Base-by-base conservation (phyloP, 805 yeast genomes). In the Starmera pachycereana region DNA sequence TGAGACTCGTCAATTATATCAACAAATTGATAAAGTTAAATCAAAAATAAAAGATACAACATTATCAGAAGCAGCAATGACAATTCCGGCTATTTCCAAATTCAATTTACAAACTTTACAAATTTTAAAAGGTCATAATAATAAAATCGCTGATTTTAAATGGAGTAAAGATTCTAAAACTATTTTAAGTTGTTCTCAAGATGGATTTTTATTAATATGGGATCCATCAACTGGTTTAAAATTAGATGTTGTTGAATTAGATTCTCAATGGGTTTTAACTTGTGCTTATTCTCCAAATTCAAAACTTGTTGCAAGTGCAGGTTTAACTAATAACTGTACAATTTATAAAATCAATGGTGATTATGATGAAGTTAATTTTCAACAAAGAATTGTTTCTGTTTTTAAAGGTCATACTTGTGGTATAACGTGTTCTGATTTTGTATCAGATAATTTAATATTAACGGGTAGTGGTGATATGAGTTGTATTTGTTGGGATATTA, bases 391-490 rank as follows among this genome's bases (percentile, higher is more conserved):
- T 8, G 65, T 70, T 29, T 65, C 78, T 6, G 67, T 77, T 3
- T 72, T 84, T 54, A 80, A 82, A 54, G 92, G 92, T 1, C 96
- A 89, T 59, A 69, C 76, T 8, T 90, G 92, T 36, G 89, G 87
- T 54, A 74, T 89, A 6, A 77, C 90, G 0, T 86, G 78, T 47
- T 68, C 84, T 45, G 78, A 75, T 36, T 89, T 87, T 53, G 41
- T 81, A n/a, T 65, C 66, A 40, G 72, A 80, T 44, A 59, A 68
- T 6, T 66, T 65, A 27, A 56, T 86, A 0, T 52, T 87, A 13
- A 83, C 95, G 0, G 71, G 81, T 1, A 78, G 89, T 33, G 96
- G 95, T 4, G 97, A 88, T 57, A 74, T 79, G 78, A 76, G 90
- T 1, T 73, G 86, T 51, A 70, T 72, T 1, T 56, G 79, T 39